Base-by-base conservation (phyloP, 208 protist genomes). In the Entamoeba invadens region DNA sequence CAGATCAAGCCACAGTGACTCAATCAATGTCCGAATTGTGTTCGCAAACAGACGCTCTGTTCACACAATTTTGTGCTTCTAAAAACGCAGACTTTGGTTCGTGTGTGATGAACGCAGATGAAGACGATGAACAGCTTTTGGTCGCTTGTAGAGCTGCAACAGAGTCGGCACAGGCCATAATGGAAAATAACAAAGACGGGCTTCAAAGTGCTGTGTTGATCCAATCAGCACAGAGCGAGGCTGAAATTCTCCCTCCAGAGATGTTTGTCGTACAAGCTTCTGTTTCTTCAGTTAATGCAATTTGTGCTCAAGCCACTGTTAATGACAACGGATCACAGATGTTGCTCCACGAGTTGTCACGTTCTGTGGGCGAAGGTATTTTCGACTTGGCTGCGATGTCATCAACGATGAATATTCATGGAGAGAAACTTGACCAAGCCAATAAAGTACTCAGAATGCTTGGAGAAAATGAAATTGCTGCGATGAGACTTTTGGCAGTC, bases 381-480 rank as follows among this genome's bases (percentile, higher is more conserved):
- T 87, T 87, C 38, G 57, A 87, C 12, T 35, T 87, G 31, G 57
- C 57, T 2, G 57, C 57, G 8, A 87, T 87, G 57, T 87, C 57
- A 38, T 10, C 38, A 35, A 35, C 31, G 38, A 87, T 87, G 57
- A 87, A 87, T 87, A 87, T 87, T n/a, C 57, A 87, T 35, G 57
- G 57, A 87, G 57, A 87, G 21, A 87, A 87, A 87, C 31, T 87
- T 16, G 57, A 42, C 38, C 31, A 12, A n/a, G 57, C 57, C 12
- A 87, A 87, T 87, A n/a, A 87, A 35, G 57, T 35, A 42, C 57
- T 87, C 38, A 35, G 31, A 42, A 87, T 35, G 25, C 57, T 87
- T 87, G 57, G 57, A 87, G 6, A 87, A n/a, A 87, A 87, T 87
- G 57, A 87, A 87, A 87, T 87, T 87, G 57, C 57, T n/a, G 57